These are phyloP conservation scores for Blastocystis sp. DNA, from an alignment of 352 stramenopile genomes.

Conservation along the genomic window DNA sequence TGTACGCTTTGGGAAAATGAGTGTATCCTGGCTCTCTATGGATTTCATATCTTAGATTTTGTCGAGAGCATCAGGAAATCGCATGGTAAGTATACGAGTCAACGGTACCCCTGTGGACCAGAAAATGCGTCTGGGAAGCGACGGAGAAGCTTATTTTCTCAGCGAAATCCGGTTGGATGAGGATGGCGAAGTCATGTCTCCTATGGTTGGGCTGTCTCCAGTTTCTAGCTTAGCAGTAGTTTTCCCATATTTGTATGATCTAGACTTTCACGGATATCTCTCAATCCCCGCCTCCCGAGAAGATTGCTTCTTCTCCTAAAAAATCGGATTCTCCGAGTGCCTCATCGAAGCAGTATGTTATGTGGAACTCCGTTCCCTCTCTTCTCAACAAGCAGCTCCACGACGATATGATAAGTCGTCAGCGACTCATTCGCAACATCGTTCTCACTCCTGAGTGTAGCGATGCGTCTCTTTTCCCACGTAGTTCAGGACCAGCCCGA, in stretches of 20 bases:
- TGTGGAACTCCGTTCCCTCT: constrained; percentile 36
- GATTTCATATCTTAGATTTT: not conserved
- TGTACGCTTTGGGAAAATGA: constrained; percentile 52
- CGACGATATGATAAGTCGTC: not conserved
- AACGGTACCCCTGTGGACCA: constrained; percentile 27
- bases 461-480: not conserved
- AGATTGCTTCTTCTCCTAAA: not conserved
- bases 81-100: constrained; percentile 6
- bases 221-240: constrained; percentile 32
- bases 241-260: not conserved
- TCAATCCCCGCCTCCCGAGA: not conserved
- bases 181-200: constrained; percentile 36
- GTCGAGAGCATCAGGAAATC: constrained; percentile 25
- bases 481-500: not conserved
- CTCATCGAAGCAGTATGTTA: not conserved
- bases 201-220: not conserved
- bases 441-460: not conserved
- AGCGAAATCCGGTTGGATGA: constrained; percentile 18
- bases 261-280: constrained; percentile 15
- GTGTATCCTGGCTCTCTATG: not conserved
- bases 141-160: constrained; percentile 41
- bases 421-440: constrained; percentile 46
- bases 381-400: constrained; percentile 51
- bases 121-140: constrained; percentile 47
- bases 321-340: not conserved